Evolutionary conservation across 768 basidiomycete species (phyloP).

Genomic region (Russula sp.): DNA sequence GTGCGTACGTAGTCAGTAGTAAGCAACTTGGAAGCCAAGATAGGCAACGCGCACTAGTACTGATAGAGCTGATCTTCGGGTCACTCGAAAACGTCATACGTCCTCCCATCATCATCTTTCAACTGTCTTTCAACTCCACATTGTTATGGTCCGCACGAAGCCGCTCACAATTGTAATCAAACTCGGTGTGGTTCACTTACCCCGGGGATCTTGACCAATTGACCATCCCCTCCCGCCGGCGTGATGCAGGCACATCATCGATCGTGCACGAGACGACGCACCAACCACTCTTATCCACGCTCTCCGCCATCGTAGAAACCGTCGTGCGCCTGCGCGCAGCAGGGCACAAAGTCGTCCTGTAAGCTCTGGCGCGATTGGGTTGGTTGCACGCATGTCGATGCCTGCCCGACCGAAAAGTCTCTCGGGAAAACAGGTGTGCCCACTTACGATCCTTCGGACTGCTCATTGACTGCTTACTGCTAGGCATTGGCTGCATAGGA

Average conservation of each 20-base stretch:
- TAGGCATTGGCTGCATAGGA: slow-evolving; percentile 94
- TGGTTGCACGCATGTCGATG: slow-evolving; percentile 90
- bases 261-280: slow-evolving; percentile 95
- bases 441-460: not conserved
- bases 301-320: slow-evolving; percentile 91
- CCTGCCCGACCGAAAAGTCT: slow-evolving; percentile 76
- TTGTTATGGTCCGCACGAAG: slow-evolving; percentile 19
- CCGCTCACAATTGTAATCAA: slow-evolving; percentile 34
- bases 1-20: no score
- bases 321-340: slow-evolving; percentile 70
- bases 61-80: no score
- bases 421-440: slow-evolving; percentile 83
- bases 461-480: not conserved
- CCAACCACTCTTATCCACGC: slow-evolving; percentile 83
- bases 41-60: no score
- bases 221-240: not conserved
- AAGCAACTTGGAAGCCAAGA: no score
- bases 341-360: slow-evolving; percentile 96
- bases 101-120: not conserved
- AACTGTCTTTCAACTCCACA: not conserved
- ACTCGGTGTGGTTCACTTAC: slow-evolving; percentile 33
- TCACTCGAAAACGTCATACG: not conserved
- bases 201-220: slow-evolving; percentile 1
- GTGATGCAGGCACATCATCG: slow-evolving; percentile 77
- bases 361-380: slow-evolving; percentile 98